Base-by-base conservation (phyloP, 805 yeast genomes). In the Candida namnaoensis region DNA sequence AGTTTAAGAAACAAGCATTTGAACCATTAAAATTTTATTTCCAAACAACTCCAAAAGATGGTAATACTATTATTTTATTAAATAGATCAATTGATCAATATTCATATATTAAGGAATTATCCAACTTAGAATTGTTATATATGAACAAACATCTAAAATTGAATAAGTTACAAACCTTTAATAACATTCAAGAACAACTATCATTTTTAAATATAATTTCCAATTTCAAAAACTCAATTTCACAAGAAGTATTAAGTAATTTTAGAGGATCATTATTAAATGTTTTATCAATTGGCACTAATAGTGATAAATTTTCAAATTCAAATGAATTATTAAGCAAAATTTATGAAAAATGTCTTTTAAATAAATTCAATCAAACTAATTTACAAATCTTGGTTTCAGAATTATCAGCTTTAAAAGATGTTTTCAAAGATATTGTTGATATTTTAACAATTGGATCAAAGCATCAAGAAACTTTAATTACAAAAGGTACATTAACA, bases 1-100 rank as follows among this genome's bases (percentile, higher is more conserved):
- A 88, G 52, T 67, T 84, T 41, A 73, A 72, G 44, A 81, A 74
- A 44, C 69, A 71, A 38, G 67, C 78, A 15, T 69, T 72, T 44
- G 93, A 85, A 51, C 69, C 82, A 0, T 65, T 86, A 34, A 64
- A 78, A 1, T 52, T 83, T 1, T 60, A 61, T n/a, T 49, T 66
- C 24, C 69, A 65, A 35, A 19, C 19, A 19, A 19, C 19, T 19
- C 10, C 28, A 26, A 55, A 60, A 2, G 58, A 54, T 14, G 35
- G 58, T 45, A 57, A 53, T 11, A 47, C 61, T 15, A 37, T 67
- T 4, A 47, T 56, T 11, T 46, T 69, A 3, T 44, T 65, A 42
- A 72, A 70, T 45, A 58, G 64, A 11, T 11, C 14, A 8, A 12
- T 11, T 7, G 49, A 51, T 11, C 62, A 57, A 7, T 55, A 56